These are phyloP conservation scores for Thraustochytrium sp. DNA, from an alignment of 352 stramenopile genomes.

Conservation along the genomic window DNA sequence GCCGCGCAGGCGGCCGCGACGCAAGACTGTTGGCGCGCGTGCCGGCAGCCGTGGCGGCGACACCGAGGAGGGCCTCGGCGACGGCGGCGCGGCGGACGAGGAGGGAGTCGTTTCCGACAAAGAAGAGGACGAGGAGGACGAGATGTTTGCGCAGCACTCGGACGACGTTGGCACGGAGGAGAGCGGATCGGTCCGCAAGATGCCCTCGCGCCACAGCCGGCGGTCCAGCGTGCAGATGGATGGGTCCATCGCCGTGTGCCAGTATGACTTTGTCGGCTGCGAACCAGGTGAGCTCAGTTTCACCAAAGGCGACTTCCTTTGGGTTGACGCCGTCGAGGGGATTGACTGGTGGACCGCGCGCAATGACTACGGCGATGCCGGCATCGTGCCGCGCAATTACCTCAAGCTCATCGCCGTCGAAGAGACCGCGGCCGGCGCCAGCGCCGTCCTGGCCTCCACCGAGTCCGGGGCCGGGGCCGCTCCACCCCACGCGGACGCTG, in stretches of 20 bases:
- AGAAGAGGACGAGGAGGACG: background rate
- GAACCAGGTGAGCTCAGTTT: constrained; percentile 28
- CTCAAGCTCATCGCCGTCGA: constrained; percentile 16
- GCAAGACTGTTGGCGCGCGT: too few species aligned
- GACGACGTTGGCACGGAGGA: background rate
- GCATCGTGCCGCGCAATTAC: constrained; percentile 37
- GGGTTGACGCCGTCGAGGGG: constrained; percentile 5
- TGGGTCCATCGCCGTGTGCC: constrained; percentile 14
- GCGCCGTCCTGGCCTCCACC: too few species aligned
- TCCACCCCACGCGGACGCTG: background rate
- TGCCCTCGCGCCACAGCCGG: background rate
- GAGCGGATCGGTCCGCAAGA: background rate
- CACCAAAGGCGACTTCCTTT: constrained; percentile 31
- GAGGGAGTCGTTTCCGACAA: background rate
- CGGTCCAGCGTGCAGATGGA: constrained; percentile 11
- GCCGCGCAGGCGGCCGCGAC: too few species aligned
- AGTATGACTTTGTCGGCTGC: constrained; percentile 33
- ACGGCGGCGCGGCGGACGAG: background rate
- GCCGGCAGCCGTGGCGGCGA: too few species aligned
- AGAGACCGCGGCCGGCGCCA: background rate
- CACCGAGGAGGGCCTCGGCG: background rate
- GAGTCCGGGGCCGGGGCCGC: background rate
- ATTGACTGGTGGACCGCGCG: constrained; percentile 26
- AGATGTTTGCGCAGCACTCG: background rate
- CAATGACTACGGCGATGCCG: constrained; percentile 12